Base-by-base conservation (phyloP, 768 basidiomycete species). In the Daedalea quercina region DNA sequence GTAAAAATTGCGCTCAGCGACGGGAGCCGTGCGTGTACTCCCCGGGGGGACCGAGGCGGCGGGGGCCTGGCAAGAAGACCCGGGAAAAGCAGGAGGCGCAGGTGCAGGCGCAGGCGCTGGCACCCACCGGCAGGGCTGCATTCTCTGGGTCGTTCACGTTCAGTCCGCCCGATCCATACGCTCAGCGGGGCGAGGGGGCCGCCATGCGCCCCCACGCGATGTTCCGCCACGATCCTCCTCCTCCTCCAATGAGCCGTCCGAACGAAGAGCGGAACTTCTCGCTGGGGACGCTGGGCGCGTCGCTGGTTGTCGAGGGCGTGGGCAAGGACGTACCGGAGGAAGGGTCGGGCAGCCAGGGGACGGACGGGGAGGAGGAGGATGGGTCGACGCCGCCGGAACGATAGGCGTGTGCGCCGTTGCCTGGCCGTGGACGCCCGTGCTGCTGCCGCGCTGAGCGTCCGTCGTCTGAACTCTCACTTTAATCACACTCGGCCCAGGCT, bases 61-160 rank as follows among this genome's bases (percentile, higher is more conserved):
- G 88, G 45, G 88, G 88, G 1, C 86, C 87, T 52, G 87, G 87
- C 24, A 88, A 84, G 69, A 82, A 49, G 45, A 45, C 22, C 19
- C 47, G 12, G 28, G 57, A 51, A 34, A 48, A 43, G 44, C 53
- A 46, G 50, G 25, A 9, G 25, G 48, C 44, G 57, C 43, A 44
- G 44, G 54, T 44, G 47, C 19, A n/a, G 28, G 48, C 15, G 31
- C 34, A 19, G 31, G 33, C 17, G 12, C 42, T 44, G 17, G 8
- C 35, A 22, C 25, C 26, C 20, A n/a, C n/a, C n/a, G n/a, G n/a
- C n/a, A n/a, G n/a, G n/a, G 52, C 52, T 54, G 51, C 56, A 43
- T 34, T 33, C 45, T 41, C 40, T 50, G 34, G 53, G 24, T 50
- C 37, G 45, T 44, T 26, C 22, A 23, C 44, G 44, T 26, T 26